phyloP scores from a whole-genome alignment of 768 basidiomycete genomes.

The Aureoboletus auriporus region DNA sequence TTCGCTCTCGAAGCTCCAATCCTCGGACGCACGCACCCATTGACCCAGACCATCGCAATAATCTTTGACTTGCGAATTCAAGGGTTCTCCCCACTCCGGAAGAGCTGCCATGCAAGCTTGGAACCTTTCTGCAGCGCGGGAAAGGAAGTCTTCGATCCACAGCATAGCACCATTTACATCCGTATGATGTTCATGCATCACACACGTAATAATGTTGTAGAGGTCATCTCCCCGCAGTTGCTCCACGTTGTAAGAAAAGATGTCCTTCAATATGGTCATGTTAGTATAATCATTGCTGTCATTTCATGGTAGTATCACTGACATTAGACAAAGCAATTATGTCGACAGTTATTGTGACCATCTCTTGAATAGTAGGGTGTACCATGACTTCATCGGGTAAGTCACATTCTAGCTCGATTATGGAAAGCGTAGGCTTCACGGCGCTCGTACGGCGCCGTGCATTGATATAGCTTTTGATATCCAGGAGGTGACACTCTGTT shows the following conservation, averaged over 20 bases:
- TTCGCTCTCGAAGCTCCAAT: slow-evolving; percentile 48
- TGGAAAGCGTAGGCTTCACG: slow-evolving; percentile 36
- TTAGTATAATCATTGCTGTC: background rate
- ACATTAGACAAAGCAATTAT: slow-evolving; percentile 36
- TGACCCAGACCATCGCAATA: slow-evolving; percentile 48
- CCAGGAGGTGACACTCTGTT: slow-evolving; percentile 27
- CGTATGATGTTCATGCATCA: slow-evolving; percentile 40
- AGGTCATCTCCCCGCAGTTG: slow-evolving; percentile 26
- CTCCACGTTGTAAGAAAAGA: slow-evolving; percentile 30
- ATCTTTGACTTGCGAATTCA: slow-evolving; percentile 38
- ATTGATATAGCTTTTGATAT: slow-evolving; percentile 37
- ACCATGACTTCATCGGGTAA: slow-evolving; percentile 38
- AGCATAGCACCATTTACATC: slow-evolving; percentile 17
- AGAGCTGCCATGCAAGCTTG: slow-evolving; percentile 10
- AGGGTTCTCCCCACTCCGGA: slow-evolving; percentile 38
- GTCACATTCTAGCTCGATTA: slow-evolving; percentile 34
- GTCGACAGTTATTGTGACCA: slow-evolving; percentile 30
- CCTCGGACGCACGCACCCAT: slow-evolving; percentile 47
- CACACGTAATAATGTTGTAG: slow-evolving; percentile 45
- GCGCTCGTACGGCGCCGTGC: slow-evolving; percentile 40
- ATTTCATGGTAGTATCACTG: background rate
- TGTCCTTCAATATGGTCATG: slow-evolving; percentile 18
- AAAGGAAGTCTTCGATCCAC: slow-evolving; percentile 10
- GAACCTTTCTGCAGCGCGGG: slow-evolving; percentile 3
- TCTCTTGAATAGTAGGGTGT: slow-evolving; percentile 34